Conservation (phyloP, 2,329 filamentous ascomycete species). For the Dactylellina cionopaga region DNA sequence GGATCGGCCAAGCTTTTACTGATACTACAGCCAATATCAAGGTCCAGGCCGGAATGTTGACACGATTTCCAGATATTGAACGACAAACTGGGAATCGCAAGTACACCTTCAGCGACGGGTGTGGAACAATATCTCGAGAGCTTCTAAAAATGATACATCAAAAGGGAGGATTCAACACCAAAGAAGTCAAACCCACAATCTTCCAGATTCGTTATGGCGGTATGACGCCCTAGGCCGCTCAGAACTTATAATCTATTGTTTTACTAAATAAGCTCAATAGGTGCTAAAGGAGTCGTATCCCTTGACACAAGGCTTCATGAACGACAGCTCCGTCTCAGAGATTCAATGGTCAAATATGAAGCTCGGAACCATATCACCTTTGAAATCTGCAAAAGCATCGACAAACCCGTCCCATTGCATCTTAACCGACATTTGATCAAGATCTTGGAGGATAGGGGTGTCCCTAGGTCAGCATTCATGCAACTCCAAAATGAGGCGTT, state of each 20-base stretch:
- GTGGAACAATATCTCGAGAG: constrained; percentile 74
- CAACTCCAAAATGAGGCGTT: constrained; percentile 73
- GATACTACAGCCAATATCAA: constrained; percentile 71
- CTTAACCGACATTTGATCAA: constrained; percentile 86
- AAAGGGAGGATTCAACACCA: constrained; percentile 48
- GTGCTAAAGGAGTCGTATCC: constrained; percentile 81
- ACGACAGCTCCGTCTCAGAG: constrained; percentile 70
- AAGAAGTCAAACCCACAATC: constrained; percentile 70
- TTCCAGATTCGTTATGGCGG: constrained; percentile 79
- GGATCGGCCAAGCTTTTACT: constrained; percentile 76
- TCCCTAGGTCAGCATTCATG: constrained; percentile 70
- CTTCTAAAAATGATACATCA: constrained; percentile 72
- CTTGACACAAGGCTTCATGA: constrained; percentile 72
- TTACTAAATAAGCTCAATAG: constrained; percentile 57
- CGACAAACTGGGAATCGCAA: constrained; percentile 61
- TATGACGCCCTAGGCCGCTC: constrained; percentile 52
- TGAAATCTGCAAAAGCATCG: constrained; percentile 77
- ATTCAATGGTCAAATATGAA: constrained; percentile 83
- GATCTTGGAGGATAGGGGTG: constrained; percentile 81
- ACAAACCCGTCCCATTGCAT: constrained; percentile 73
- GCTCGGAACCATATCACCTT: constrained; percentile 68
- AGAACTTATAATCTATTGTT: not conserved
- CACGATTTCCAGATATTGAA: constrained; percentile 65
- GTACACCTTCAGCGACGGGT: constrained; percentile 78
- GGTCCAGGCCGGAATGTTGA: constrained; percentile 60